phyloP scores from a whole-genome alignment of 805 yeast species.

The Zygotorulaspora florentina region DNA sequence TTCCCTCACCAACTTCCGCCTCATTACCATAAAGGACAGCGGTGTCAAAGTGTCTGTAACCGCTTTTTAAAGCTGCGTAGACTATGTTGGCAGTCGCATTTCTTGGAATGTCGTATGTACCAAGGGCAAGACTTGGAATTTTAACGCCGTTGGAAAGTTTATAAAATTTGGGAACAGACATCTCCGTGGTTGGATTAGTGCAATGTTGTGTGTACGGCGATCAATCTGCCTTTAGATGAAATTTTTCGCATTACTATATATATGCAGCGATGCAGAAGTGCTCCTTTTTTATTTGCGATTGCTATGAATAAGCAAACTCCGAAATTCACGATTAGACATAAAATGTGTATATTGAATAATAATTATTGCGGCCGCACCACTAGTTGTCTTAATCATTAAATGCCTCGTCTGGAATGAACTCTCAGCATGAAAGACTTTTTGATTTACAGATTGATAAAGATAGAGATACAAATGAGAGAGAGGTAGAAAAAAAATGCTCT shows the following conservation, averaged over 20 bases:
- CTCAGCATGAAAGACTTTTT: neutral
- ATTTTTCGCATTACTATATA: neutral
- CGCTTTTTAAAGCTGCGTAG: conserved; percentile 53
- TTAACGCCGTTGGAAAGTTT: conserved; percentile 50
- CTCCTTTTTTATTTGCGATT: neutral
- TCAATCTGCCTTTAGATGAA: neutral
- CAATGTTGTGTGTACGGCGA: no score
- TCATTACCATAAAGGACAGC: conserved; percentile 70
- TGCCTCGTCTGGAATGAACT: no score
- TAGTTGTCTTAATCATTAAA: no score
- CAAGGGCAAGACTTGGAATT: conserved; percentile 56
- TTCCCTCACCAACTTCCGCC: conserved; percentile 55
- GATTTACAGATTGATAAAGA: neutral
- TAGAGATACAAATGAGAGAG: neutral
- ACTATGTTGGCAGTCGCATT: conserved; percentile 42
- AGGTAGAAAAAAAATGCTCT: neutral
- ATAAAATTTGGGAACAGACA: conserved; percentile 27
- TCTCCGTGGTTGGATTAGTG: neutral
- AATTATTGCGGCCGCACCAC: no score
- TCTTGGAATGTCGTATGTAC: conserved; percentile 46
- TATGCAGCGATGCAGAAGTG: neutral
- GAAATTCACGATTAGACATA: neutral
- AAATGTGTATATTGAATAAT: neutral
- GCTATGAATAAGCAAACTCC: neutral
- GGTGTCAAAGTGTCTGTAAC: conserved; percentile 72